These are phyloP conservation scores for Forsythia viridissima DNA, from an alignment of 257 asterid species.

Conservation along the genomic window DNA sequence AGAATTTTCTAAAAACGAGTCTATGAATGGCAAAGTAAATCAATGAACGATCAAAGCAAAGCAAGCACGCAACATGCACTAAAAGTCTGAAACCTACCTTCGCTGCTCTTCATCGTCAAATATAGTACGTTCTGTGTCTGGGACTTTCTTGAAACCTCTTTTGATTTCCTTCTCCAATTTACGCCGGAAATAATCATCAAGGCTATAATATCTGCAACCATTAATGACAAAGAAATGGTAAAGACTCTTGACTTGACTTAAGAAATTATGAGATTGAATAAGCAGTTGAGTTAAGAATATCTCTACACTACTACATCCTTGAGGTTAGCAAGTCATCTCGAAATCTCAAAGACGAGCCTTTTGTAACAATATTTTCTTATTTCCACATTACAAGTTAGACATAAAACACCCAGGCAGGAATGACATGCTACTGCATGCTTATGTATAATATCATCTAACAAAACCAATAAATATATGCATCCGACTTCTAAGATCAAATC, in stretches of 20 bases:
- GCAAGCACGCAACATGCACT: neutral
- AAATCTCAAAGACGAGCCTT: neutral
- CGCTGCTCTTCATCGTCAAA: conserved; percentile 94
- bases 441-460: neutral
- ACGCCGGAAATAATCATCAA: conserved; percentile 67
- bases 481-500: neutral
- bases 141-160: conserved; percentile 56
- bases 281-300: neutral
- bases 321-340: neutral
- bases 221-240: neutral
- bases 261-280: neutral
- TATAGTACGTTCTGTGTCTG: conserved; percentile 70
- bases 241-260: conserved; percentile 3
- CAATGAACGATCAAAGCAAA: conserved; percentile 12
- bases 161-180: conserved; percentile 72
- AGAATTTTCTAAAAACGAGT: neutral
- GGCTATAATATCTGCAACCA: conserved; percentile 75
- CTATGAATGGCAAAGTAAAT: conserved; percentile 2
- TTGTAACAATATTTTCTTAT: neutral
- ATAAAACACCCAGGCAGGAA: neutral
- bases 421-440: neutral
- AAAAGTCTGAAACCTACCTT: conserved; percentile 43
- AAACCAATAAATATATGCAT: neutral
- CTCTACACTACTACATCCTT: conserved; percentile 5
- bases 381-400: conserved; percentile 6